Evolutionary conservation across 768 basidiomycete genomes (phyloP).

Genomic region (Tricholoma furcatifolium): DNA sequence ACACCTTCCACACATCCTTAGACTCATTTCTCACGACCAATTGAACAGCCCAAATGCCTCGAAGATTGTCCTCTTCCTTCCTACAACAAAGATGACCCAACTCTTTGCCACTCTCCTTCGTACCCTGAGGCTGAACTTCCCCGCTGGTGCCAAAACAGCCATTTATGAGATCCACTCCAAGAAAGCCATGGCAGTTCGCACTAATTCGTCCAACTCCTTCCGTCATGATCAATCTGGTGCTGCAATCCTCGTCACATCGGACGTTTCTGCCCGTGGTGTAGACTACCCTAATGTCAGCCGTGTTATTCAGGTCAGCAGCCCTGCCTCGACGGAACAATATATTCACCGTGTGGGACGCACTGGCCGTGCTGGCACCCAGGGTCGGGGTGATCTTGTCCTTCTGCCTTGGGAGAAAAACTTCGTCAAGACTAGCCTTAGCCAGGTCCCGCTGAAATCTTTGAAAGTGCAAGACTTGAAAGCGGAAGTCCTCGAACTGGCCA

Average conservation of each 20-base stretch:
- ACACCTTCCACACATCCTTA: conserved; percentile 77
- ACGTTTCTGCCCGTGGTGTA: conserved; percentile 85
- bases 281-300: conserved; percentile 89
- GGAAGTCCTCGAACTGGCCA: conserved; percentile 47
- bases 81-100: conserved; percentile 83
- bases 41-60: conserved; percentile 61
- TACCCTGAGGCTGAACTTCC: conserved; percentile 45
- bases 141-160: conserved; percentile 47
- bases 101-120: conserved; percentile 66
- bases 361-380: conserved; percentile 62
- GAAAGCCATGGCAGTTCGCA: conserved; percentile 57
- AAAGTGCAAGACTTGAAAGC: conserved; percentile 41
- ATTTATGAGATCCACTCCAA: conserved; percentile 86
- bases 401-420: conserved; percentile 79
- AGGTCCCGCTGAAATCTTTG: conserved; percentile 66
- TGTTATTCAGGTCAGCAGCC: conserved; percentile 89
- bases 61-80: conserved; percentile 81
- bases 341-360: conserved; percentile 86
- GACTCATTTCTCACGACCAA: conserved; percentile 87
- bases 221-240: conserved; percentile 50
- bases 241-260: conserved; percentile 77
- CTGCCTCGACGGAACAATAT: conserved; percentile 67
- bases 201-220: conserved; percentile 58
- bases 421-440: conserved; percentile 53
- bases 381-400: conserved; percentile 78